phyloP scores from a whole-genome alignment of 306 rosid species.

The Gastrolobium villosum region DNA sequence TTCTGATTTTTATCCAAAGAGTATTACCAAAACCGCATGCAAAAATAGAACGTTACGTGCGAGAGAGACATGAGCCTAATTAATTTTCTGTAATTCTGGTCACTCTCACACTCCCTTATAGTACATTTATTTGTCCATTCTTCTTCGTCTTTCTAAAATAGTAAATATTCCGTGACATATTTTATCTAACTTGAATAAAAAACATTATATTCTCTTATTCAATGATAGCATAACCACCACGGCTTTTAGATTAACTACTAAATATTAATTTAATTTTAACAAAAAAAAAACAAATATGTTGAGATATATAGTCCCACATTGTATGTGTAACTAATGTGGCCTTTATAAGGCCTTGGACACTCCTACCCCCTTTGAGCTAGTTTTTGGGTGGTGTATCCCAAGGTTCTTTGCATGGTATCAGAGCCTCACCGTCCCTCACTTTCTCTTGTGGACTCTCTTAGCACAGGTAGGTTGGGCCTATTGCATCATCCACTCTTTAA shows the following conservation, averaged over 20 bases:
- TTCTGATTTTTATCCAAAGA: not conserved
- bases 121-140: constrained; percentile 55
- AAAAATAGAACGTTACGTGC: not conserved
- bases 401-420: too few relatives aligned
- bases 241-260: constrained; percentile 51
- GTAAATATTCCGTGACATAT: constrained; percentile 30
- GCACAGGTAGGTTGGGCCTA: too few relatives aligned
- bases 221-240: constrained; percentile 53
- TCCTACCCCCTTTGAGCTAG: too few relatives aligned
- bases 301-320: too few relatives aligned
- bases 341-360: too few relatives aligned
- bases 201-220: not conserved
- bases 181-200: not conserved
- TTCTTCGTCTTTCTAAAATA: constrained; percentile 22
- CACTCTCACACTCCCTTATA: constrained; percentile 36
- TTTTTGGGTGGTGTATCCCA: too few relatives aligned
- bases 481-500: too few relatives aligned
- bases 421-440: too few relatives aligned
- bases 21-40: not conserved
- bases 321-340: too few relatives aligned
- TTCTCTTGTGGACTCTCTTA: too few relatives aligned
- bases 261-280: constrained; percentile 24
- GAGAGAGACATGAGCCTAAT: constrained; percentile 34
- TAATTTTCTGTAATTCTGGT: constrained; percentile 48
- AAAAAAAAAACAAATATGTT: too few relatives aligned